Conservation (phyloP, 1,139 yeast genomes). For the Trichomonascaceae sp. region DNA sequence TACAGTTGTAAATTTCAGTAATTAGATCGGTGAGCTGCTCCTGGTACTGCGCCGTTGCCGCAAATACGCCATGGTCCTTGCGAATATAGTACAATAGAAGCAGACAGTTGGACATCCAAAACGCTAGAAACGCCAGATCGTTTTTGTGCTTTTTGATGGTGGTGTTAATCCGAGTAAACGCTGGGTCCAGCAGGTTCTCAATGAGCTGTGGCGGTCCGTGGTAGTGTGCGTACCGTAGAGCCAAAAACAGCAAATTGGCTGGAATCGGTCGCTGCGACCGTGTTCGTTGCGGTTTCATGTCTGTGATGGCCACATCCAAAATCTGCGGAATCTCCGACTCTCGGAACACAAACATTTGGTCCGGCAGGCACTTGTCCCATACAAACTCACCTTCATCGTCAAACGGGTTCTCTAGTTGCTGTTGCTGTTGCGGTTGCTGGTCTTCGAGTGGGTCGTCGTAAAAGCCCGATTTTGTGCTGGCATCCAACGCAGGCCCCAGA, state of each 20-base stretch:
- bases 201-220: slow-evolving; percentile 25
- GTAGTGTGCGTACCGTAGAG: slow-evolving; percentile 30
- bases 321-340: slow-evolving; percentile 27
- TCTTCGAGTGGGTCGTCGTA: slow-evolving; percentile 4
- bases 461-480: slow-evolving; percentile 9
- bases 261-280: slow-evolving; percentile 29
- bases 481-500: slow-evolving; percentile 9
- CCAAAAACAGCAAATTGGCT: slow-evolving; percentile 30
- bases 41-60: slow-evolving; percentile 22
- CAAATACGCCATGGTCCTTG: slow-evolving; percentile 24
- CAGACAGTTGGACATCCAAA: slow-evolving; percentile 31
- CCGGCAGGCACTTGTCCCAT: slow-evolving; percentile 29
- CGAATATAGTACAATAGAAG: slow-evolving; percentile 28
- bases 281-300: slow-evolving; percentile 27
- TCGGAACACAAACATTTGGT: slow-evolving; percentile 29
- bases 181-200: slow-evolving; percentile 23
- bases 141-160: slow-evolving; percentile 21
- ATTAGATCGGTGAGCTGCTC: slow-evolving; percentile 23
- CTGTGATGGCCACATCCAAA: slow-evolving; percentile 26
- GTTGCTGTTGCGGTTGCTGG: slow-evolving; percentile 1
- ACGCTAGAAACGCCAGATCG: slow-evolving; percentile 29
- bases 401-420: background rate
- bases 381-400: slow-evolving; percentile 18
- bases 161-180: slow-evolving; percentile 23
- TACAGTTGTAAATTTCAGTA: slow-evolving; percentile 22